Evolutionary conservation across 1,139 yeast genomes (phyloP).

Genomic region (Protomyces lactucae-debilis): DNA sequence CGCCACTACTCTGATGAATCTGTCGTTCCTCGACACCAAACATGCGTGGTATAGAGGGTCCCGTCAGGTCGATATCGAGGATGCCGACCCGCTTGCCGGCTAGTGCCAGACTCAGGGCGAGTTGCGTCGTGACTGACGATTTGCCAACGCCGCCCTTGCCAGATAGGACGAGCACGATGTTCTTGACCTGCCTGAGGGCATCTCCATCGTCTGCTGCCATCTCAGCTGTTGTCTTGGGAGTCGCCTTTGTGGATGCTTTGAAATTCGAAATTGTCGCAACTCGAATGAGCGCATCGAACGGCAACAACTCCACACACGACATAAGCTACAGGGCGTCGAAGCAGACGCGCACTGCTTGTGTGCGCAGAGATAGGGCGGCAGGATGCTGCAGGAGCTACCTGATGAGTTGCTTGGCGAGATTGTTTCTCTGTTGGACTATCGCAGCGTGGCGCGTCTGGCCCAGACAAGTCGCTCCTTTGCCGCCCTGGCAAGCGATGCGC

Average conservation of each 20-base stretch:
- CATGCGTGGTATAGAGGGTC: conserved; percentile 96
- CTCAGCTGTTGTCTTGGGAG: background rate
- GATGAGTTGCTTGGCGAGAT: conserved; percentile 17
- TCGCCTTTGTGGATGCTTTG: too few species aligned
- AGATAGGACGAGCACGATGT: conserved; percentile 73
- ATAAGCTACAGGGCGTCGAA: too few species aligned
- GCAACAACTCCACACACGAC: too few species aligned
- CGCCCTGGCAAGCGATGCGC: background rate
- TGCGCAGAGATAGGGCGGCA: background rate
- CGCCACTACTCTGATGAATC: conserved; percentile 73
- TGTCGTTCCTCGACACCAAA: conserved; percentile 79
- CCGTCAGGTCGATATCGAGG: conserved; percentile 89
- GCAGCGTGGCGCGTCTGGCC: conserved; percentile 4
- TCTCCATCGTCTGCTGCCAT: background rate
- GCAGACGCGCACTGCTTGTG: too few species aligned
- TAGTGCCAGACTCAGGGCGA: conserved; percentile 69
- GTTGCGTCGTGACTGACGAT: conserved; percentile 89
- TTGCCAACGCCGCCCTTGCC: conserved; percentile 99
- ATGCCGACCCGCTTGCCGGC: conserved; percentile 82
- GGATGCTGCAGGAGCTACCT: conserved; percentile 5
- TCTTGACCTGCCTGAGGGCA: conserved; percentile 55
- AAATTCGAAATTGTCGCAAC: too few species aligned
- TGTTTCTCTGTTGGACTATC: conserved; percentile 1
- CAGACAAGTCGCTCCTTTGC: background rate
- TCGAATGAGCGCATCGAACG: too few species aligned